Base-by-base conservation (phyloP, 2,329 filamentous ascomycete species). In the Akanthomyces uredinophilus region DNA sequence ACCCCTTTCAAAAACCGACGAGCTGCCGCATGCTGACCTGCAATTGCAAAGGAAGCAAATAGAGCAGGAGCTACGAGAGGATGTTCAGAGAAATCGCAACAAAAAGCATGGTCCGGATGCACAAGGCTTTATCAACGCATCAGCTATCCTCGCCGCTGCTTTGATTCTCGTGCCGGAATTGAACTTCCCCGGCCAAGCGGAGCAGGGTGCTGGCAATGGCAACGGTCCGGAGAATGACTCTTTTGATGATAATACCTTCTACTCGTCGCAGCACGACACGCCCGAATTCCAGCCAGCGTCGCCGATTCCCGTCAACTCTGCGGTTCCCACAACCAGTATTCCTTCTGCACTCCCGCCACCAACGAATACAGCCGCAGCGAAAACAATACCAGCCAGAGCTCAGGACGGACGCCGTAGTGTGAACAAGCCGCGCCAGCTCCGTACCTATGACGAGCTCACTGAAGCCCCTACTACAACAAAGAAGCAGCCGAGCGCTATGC, bases 171-270 rank as follows among this genome's bases (percentile, higher is more conserved):
- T 92, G 71, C 86, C 88, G 74, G 87, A 87, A 61, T 81, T 87
- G 68, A 84, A 88, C 70, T 82, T 84, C 71, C 79, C 81, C 66
- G 76, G 84, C 69, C 75, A 81, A 72, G 79, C 80, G 80, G 83
- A 85, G 78, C 80, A 80, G 68, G 81, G 75, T 7, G 68, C 69
- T 75, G 63, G 67, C 68, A 76, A 72, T 76, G 75, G 79, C 80
- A 82, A 87, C 75, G 86, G 86, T 73, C 82, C 77, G 67, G 77
- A 84, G 71, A 90, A 83, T 82, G 91, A 94, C 74, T 95, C 91
- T 41, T 91, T 92, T 78, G 92, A 97, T 77, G 89, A 96, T 73
- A 92, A 96, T 72, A 95, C 92, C 46, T 96, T 96, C 76, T 97
- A 98, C 80, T 97, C 94, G 67, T 97, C 93, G 77, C 91, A 89